Conservation (phyloP, 2,329 filamentous ascomycete species). For the Sclerotinia borealis region DNA sequence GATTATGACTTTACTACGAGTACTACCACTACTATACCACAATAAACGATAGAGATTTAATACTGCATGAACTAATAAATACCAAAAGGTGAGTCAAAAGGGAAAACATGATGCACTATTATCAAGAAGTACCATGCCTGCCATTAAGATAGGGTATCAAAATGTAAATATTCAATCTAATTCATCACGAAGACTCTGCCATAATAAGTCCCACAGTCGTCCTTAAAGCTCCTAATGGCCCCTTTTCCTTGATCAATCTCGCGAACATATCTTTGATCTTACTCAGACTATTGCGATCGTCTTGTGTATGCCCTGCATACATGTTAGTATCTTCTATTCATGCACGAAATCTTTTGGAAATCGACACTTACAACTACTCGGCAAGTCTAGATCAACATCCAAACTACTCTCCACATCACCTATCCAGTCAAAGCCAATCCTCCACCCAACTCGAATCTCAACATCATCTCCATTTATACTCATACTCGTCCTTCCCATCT, state of each 20-base stretch:
- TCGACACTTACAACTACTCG: conserved; percentile 54
- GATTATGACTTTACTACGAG: too few species aligned
- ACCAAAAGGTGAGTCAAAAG: too few species aligned
- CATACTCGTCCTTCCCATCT: conserved; percentile 45
- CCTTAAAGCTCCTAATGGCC: conserved; percentile 52
- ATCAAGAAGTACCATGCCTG: too few species aligned
- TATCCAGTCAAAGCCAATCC: conserved; percentile 64
- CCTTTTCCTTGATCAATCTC: conserved; percentile 48
- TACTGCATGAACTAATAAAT: too few species aligned
- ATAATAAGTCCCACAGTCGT: conserved; percentile 54
- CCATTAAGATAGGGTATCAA: background rate
- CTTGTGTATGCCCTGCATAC: conserved; percentile 52
- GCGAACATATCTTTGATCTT: conserved; percentile 56
- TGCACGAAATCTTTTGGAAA: background rate
- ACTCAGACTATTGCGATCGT: conserved; percentile 49
- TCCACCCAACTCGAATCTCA: conserved; percentile 50
- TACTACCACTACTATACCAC: too few species aligned
- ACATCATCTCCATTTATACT: conserved; percentile 31
- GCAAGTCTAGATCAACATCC: conserved; percentile 48
- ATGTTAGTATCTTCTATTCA: conserved; percentile 1
- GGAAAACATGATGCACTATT: too few species aligned
- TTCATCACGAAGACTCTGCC: conserved; percentile 4
- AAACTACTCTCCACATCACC: conserved; percentile 61
- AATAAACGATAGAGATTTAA: too few species aligned
- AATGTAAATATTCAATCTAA: background rate